Conservation (phyloP, 108 stramenopile species). For the Pelagomonas calceolata region DNA sequence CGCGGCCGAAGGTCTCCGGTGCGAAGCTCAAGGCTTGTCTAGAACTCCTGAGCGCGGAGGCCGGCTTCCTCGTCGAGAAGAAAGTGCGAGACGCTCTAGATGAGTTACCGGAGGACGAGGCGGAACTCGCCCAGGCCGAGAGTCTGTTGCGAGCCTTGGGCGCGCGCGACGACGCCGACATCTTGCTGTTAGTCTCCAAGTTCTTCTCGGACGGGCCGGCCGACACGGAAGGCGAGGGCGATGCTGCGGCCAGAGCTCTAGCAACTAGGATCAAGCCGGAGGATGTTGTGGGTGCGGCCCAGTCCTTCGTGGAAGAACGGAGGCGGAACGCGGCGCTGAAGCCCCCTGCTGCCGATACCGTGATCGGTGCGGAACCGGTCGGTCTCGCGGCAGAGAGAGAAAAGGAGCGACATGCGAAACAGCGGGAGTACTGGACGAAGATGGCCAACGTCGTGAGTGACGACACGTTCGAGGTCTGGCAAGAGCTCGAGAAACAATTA, state of each 20-base stretch:
- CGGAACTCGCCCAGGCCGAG: constrained; percentile 36
- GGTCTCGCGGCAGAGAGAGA: constrained; percentile 8
- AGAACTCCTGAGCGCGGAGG: constrained; percentile 36
- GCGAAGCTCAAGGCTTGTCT: constrained; percentile 33
- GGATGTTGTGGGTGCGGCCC: constrained; percentile 33
- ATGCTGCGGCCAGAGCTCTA: constrained; percentile 6
- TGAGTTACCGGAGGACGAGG: constrained; percentile 17
- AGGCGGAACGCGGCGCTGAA: constrained; percentile 14
- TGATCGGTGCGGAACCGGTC: neutral
- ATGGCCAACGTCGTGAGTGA: constrained; percentile 20
- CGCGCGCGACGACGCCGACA: constrained; percentile 27
- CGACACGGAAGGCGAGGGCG: constrained; percentile 17
- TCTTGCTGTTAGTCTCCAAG: constrained; percentile 34
- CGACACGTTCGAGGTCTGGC: constrained; percentile 28
- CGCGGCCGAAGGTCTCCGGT: constrained; percentile 14
- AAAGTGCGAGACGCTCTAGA: constrained; percentile 26
- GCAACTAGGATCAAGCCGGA: constrained; percentile 37
- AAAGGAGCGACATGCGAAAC: constrained; percentile 10
- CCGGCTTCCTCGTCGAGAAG: constrained; percentile 43
- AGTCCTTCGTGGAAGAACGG: constrained; percentile 36
- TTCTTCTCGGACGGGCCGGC: constrained; percentile 27
- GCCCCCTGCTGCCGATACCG: constrained; percentile 1
- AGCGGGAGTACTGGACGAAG: constrained; percentile 28
- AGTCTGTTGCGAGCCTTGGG: constrained; percentile 40
- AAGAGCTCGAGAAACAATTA: constrained; percentile 26